A percentile compares a stretch with the other conserved stretches of the same genome.
These are phyloP conservation scores for Babesia ovis DNA, from an alignment of 169 alveolate species.

Conservation along the genomic window DNA sequence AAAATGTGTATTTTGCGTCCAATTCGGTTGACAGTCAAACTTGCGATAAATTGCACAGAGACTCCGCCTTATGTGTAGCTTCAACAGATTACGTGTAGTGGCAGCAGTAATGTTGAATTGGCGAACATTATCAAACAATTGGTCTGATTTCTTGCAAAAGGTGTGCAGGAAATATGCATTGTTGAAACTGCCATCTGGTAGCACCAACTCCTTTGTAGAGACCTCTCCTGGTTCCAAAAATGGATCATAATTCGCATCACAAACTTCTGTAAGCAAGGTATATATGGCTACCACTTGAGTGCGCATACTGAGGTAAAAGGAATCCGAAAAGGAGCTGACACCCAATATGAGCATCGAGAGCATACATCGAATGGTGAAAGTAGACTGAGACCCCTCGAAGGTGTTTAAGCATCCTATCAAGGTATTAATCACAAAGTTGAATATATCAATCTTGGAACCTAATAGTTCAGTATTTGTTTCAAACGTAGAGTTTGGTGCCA, in stretches of 20 bases:
- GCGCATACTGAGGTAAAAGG: not conserved
- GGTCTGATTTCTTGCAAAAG: slow-evolving; percentile 35
- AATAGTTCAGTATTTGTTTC: slow-evolving; percentile 2
- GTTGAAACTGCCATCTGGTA: slow-evolving; percentile 54
- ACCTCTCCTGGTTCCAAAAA: slow-evolving; percentile 11
- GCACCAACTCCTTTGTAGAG: slow-evolving; percentile 23
- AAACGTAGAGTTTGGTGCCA: slow-evolving; percentile 1
- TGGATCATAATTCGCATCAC: slow-evolving; percentile 5
- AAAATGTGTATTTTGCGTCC: slow-evolving; percentile 38
- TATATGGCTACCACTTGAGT: slow-evolving; percentile 45
- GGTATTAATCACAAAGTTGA: slow-evolving; percentile 35
- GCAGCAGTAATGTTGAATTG: slow-evolving; percentile 6
- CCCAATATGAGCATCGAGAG: slow-evolving; percentile 38
- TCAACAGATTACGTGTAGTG: slow-evolving; percentile 14
- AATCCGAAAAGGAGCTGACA: slow-evolving; percentile 26
- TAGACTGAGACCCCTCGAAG: slow-evolving; percentile 36
- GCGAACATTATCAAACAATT: slow-evolving; percentile 27
- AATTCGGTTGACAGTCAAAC: slow-evolving; percentile 17
- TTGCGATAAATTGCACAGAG: slow-evolving; percentile 28
- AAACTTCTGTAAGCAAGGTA: slow-evolving; percentile 28
- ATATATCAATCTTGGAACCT: slow-evolving; percentile 41
- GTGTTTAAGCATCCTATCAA: slow-evolving; percentile 21
- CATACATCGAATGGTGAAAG: slow-evolving; percentile 23
- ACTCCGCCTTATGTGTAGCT: slow-evolving; percentile 6
- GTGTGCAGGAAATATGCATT: slow-evolving; percentile 16